Base-by-base conservation (phyloP, 2,329 filamentous ascomycete genomes). In the Fusarium avenaceum region DNA sequence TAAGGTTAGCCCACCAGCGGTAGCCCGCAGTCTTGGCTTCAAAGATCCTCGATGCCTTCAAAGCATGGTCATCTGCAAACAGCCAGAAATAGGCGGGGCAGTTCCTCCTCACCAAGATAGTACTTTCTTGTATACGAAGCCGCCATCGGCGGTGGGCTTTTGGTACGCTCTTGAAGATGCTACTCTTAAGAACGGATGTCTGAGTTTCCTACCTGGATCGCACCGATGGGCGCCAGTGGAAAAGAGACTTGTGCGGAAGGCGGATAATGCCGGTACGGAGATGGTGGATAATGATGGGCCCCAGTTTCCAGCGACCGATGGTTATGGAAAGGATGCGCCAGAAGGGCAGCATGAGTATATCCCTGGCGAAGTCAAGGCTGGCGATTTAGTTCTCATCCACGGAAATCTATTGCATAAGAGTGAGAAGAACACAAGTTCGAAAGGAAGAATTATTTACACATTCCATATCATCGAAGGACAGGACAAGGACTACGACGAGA, bases 51-150 rank as follows among this genome's bases (percentile, higher is more conserved):
- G 91, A 20, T 87, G 86, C 62, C 84, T 99, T 52, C 96, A 99
- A 83, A 96, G 92, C 78, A 99, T 99, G 96, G 86, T 98, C 28
- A 98, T 99, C 73, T 97, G 94, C 87, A 99, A 99, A 80, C 95
- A 97, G 81, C 94, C 96, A 22, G 93, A 96, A 80, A 97, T 98
- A 53, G 96, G 96, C 28, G 95, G 92, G 22, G 92, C 92, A 3
- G 96, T 98, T 43, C 93, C 92, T 1, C 89, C 93, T 22, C 96
- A 98, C 79, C 94, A 97, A 81, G 95, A 98, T 79, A 93, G 88
- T 69, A 94, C 93, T 1, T 99, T 98, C 72, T 73, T 99, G 65
- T 98, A 97, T 78, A 98, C 96, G 2, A 83, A 94, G 69, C 91
- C 93, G 38, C 95, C 95, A 1, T 92, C 88, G 39, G 96, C 96